These are phyloP conservation scores for Pinus albicaulis DNA, from an alignment of 75 land plant species.

Conservation along the genomic window DNA sequence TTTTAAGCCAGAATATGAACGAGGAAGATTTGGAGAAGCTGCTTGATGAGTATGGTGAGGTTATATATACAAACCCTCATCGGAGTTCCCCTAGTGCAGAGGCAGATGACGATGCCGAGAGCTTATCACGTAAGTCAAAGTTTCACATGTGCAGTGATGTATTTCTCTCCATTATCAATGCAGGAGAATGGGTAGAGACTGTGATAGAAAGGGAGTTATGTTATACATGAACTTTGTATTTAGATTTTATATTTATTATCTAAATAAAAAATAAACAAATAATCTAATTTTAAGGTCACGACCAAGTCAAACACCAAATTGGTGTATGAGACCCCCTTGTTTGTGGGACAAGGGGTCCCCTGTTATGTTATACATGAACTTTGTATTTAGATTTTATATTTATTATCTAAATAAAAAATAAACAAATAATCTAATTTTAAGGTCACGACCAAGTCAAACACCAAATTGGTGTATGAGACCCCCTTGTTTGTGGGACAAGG, in stretches of 20 bases:
- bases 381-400: neutral
- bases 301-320: no score
- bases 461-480: no score
- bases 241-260: neutral
- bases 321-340: no score
- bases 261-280: no score
- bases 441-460: no score
- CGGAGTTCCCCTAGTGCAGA: constrained; percentile 48
- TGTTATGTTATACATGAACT: neutral
- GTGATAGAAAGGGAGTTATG: neutral
- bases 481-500: no score
- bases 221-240: neutral
- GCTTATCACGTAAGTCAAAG: constrained; percentile 77
- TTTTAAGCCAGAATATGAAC: constrained; percentile 31
- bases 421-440: no score
- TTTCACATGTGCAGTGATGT: neutral
- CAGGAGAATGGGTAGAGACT: neutral
- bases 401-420: no score
- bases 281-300: no score
- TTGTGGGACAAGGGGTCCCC: no score
- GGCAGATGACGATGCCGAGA: constrained; percentile 84
- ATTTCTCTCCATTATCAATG: neutral
- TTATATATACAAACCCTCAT: constrained; percentile 50
- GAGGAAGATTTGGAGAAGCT: constrained; percentile 73
- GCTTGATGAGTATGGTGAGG: constrained; percentile 78